Percentiles rank a stretch among this genome's conserved stretches.
Conservation (phyloP, 2,329 filamentous ascomycete genomes). For the Claviceps sp. region DNA sequence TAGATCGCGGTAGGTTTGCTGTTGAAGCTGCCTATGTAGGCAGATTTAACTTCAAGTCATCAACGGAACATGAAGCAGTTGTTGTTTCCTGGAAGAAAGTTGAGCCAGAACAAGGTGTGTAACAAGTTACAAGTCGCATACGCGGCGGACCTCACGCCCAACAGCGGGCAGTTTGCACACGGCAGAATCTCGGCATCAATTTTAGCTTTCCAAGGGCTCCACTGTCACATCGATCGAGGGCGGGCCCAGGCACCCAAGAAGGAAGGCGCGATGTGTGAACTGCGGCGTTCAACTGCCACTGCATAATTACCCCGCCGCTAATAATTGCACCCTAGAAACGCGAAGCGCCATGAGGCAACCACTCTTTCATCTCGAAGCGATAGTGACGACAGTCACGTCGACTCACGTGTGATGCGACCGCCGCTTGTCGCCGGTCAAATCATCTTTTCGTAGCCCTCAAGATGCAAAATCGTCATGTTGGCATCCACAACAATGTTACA, state of each 20-base stretch:
- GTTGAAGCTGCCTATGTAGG: not conserved
- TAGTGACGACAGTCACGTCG: not conserved
- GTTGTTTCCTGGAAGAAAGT: not conserved
- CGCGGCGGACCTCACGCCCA: too few relatives aligned
- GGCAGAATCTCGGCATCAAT: not conserved
- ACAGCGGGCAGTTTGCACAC: not conserved
- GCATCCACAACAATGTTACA: not conserved
- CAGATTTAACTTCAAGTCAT: not conserved
- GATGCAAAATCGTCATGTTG: not conserved
- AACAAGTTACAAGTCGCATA: too few relatives aligned
- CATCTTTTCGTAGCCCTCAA: not conserved
- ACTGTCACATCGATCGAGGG: not conserved
- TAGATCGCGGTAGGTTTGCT: not conserved
- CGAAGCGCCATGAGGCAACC: too few relatives aligned
- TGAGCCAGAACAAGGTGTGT: not conserved
- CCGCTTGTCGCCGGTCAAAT: too few relatives aligned
- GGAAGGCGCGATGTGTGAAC: not conserved
- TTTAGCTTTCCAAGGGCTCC: not conserved
- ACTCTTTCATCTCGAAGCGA: too few relatives aligned
- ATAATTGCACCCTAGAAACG: not conserved
- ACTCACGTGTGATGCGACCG: not conserved
- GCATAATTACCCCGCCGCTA: not conserved
- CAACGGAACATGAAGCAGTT: not conserved
- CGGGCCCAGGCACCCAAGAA: not conserved
- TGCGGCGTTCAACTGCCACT: not conserved